A percentile compares a stretch with the other conserved stretches of the same genome.
phyloP scores from a whole-genome alignment of 1,139 yeast species.

The Scheffersomyces segobiensis region DNA sequence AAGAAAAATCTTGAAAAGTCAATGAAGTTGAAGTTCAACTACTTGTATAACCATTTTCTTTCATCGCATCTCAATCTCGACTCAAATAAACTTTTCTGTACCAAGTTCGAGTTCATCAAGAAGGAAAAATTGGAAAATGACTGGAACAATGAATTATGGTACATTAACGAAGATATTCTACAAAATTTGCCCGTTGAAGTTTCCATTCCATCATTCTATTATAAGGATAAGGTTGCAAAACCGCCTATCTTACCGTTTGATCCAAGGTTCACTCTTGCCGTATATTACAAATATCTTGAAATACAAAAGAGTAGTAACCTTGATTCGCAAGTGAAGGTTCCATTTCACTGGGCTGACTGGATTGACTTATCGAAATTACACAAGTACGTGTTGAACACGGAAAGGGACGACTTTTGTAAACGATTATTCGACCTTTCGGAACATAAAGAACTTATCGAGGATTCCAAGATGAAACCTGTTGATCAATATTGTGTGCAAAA shows the following conservation, averaged over 20 bases:
- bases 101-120: conserved; percentile 13
- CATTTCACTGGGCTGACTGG: conserved; percentile 49
- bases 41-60: conserved; percentile 20
- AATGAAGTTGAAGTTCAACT: conserved; percentile 18
- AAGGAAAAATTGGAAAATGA: conserved; percentile 19
- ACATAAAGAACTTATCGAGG: conserved; percentile 6
- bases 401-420: conserved; percentile 15
- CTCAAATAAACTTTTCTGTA: conserved; percentile 15
- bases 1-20: conserved; percentile 9
- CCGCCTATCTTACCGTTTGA: conserved; percentile 21
- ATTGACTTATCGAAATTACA: conserved; percentile 32
- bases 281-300: conserved; percentile 11
- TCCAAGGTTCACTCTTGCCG: conserved; percentile 22
- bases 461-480: conserved; percentile 15
- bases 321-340: conserved; percentile 18
- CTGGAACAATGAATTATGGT: conserved; percentile 28
- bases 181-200: conserved; percentile 16
- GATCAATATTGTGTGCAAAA: conserved; percentile 24
- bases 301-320: background rate
- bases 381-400: conserved; percentile 21
- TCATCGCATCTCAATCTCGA: conserved; percentile 21
- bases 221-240: conserved; percentile 5
- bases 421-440: conserved; percentile 21
- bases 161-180: conserved; percentile 14
- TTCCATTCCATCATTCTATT: conserved; percentile 19